Base-by-base conservation (phyloP, 306 rosid species). In the Trifolium pratense region DNA sequence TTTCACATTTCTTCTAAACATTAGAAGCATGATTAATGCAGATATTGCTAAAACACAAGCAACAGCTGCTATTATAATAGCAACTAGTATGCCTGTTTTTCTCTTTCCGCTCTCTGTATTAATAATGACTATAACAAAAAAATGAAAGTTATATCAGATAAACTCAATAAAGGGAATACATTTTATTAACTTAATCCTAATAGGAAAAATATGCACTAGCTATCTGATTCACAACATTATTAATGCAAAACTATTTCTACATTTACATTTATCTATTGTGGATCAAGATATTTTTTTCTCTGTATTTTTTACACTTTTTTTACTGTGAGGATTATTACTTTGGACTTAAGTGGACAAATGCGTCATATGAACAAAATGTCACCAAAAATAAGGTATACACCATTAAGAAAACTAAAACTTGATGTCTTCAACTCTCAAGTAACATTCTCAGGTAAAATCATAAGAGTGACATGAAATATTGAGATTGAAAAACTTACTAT, bases 401-500 rank as follows among this genome's bases (percentile, higher is more conserved):
- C 32, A 29, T 29, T 29, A 29, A 29, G 4, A 29, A 29, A 29
- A 4, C 1, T 29, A 36, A 36, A 36, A 0, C 1, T 36, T 36
- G 40, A 36, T 36, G 40, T 36, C 10, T 36, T 36, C 40, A 36
- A 36, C 40, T 36, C 4, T 36, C 40, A 6, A 29, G 32, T 29
- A 29, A 29, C 32, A 29, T 29, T 29, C 32, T 29, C 63, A 49
- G 49, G 49, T 43, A 43, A 43, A 43, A 43, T 43, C 49, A 43
- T 5, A 43, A 36, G 39, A 7, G 39, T 36, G 39, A 8, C 39
- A 36, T 66, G 6, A 80, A 74, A 3, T 58, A 87, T 84, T 86
- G 79, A 77, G 82, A 66, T 56, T 55, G 73, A 77, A 68, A 79
- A 61, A 80, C 89, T 55, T 80, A 94, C 98, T 36, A 68, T 77